Evolutionary conservation across 345 rosid species (phyloP).

Genomic region (Heritiera littoralis): DNA sequence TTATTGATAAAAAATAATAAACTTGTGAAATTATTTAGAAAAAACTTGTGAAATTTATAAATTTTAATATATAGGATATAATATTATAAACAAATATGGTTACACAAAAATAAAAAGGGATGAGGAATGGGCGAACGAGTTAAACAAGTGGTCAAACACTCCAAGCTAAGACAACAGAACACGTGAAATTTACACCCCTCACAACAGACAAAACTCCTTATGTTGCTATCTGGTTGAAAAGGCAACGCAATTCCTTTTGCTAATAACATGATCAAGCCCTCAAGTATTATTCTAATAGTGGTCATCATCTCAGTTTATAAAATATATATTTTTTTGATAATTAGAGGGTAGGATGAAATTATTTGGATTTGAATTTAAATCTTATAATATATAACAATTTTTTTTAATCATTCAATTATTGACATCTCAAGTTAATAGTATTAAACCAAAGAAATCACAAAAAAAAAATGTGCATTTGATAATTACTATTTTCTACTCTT

Average conservation of each 20-base stretch:
- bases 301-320: neutral
- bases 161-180: neutral
- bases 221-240: neutral
- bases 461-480: neutral
- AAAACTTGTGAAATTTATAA: no score
- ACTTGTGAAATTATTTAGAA: no score
- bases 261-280: neutral
- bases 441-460: neutral
- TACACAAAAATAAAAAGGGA: neutral
- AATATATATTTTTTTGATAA: no score
- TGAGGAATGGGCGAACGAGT: neutral
- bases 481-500: neutral
- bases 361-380: no score
- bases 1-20: no score
- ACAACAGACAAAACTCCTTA: no score
- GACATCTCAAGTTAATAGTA: neutral
- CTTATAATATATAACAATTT: no score
- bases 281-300: neutral
- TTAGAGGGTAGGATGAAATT: no score
- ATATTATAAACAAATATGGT: neutral
- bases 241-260: neutral
- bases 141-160: slow-evolving; percentile 9
- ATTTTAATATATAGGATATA: no score
- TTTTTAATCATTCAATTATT: no score
- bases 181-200: neutral